A percentile compares a stretch with the other conserved stretches of the same genome.
phyloP scores from a whole-genome alignment of 2,329 filamentous ascomycete species.

The Nothophoma quercina region DNA sequence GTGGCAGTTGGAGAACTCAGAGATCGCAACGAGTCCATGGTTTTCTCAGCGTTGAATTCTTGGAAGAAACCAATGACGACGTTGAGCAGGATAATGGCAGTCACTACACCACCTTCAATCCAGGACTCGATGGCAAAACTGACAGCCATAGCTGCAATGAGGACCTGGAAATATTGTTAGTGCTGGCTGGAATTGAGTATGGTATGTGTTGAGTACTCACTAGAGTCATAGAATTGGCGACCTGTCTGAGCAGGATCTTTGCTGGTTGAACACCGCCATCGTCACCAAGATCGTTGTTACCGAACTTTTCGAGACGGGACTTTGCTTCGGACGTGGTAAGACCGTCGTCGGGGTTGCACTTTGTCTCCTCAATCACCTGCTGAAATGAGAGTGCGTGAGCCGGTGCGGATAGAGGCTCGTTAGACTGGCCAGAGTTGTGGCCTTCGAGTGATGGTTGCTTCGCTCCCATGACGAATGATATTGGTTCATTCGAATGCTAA shows the following conservation, averaged over 20 bases:
- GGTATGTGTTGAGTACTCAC: constrained; percentile 51
- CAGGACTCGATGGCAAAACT: constrained; percentile 55
- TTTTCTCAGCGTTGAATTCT: constrained; percentile 58
- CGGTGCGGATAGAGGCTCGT: constrained; percentile 64
- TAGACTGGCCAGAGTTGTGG: constrained; percentile 56
- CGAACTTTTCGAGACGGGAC: constrained; percentile 56
- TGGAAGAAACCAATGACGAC: constrained; percentile 56
- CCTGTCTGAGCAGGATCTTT: constrained; percentile 76
- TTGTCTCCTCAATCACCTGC: constrained; percentile 63
- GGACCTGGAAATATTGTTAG: constrained; percentile 36
- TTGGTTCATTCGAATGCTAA: constrained; percentile 27
- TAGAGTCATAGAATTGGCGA: constrained; percentile 81
- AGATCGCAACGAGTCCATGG: constrained; percentile 55
- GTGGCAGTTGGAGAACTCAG: constrained; percentile 56
- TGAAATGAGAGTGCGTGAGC: constrained; percentile 68
- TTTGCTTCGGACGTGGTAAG: constrained; percentile 67
- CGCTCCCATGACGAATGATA: constrained; percentile 47
- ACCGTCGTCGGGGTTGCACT: constrained; percentile 72
- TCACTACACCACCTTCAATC: constrained; percentile 58
- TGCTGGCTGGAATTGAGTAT: neutral
- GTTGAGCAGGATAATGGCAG: constrained; percentile 55
- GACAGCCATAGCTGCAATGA: constrained; percentile 57
- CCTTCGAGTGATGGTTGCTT: constrained; percentile 46
- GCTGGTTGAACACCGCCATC: constrained; percentile 73
- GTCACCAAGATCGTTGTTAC: constrained; percentile 75